A percentile compares a stretch with the other conserved stretches of the same genome.
Conservation (phyloP, 495 filamentous ascomycete genomes). For the Aspergillus biplanus region DNA sequence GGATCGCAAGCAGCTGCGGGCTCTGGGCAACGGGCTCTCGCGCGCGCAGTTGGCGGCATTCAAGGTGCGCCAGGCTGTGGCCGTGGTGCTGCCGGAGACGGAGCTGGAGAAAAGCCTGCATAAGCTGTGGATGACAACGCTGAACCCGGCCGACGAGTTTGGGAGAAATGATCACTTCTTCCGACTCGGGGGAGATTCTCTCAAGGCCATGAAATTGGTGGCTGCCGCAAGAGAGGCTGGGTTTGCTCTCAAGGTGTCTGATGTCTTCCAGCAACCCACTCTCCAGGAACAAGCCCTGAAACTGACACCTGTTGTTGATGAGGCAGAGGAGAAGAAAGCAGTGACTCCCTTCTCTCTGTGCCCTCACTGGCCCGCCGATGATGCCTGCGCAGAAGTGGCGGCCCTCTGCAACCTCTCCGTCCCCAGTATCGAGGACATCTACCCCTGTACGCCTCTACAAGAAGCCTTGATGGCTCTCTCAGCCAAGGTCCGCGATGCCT, state of each 20-base stretch:
- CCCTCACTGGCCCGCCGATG: slow-evolving; percentile 15
- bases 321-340: neutral
- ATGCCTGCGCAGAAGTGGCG: neutral
- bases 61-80: neutral
- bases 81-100: neutral
- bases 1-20: neutral
- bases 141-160: slow-evolving; percentile 4
- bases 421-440: slow-evolving; percentile 53
- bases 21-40: neutral
- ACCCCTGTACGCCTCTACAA: slow-evolving; percentile 63
- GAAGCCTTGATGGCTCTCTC: slow-evolving; percentile 60
- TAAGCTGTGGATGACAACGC: neutral
- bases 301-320: neutral
- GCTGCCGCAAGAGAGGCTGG: slow-evolving; percentile 24
- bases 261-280: neutral
- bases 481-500: slow-evolving; percentile 48
- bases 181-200: slow-evolving; percentile 30
- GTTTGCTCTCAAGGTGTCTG: neutral
- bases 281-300: neutral
- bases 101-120: neutral
- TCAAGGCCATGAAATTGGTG: slow-evolving; percentile 23
- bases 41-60: neutral
- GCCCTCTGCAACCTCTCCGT: neutral
- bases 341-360: slow-evolving; percentile 17
- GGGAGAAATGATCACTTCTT: slow-evolving; percentile 30